Base-by-base conservation (phyloP, 2,329 filamentous ascomycete genomes). In the Mycosphaerella sp. region DNA sequence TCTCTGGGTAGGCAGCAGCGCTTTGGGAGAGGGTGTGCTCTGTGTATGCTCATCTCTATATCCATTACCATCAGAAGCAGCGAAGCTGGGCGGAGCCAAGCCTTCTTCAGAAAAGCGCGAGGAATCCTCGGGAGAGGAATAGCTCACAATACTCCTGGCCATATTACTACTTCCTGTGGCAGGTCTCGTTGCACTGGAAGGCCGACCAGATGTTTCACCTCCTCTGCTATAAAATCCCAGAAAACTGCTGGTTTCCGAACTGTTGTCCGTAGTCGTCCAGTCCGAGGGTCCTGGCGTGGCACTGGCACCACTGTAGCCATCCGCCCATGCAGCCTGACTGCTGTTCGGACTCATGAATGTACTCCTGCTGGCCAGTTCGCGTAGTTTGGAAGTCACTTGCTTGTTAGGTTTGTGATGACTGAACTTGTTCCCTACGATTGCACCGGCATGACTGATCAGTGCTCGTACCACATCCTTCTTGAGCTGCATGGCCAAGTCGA, bases 341-440 rank as follows among this genome's bases (percentile, higher is more conserved):
- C 58, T 46, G 26, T 54, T 57, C 6, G 62, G 53, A 26, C 61
- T 59, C 41, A 84, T 73, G 39, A 92, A 76, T 17, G 86, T 83
- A 36, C 84, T 86, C 64, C 82, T 87, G 55, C 82, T 91, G n/a
- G 88, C 89, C 54, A 95, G 77, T 69, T 96, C 90, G 41, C 91
- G 83, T 34, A 95, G 78, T 58, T 86, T 84, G 66, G 79, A 86
- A 66, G 89, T 84, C 67, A 93, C 87, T 55, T 87, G 84, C 49
- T 84, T 87, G 59, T 77, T 88, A 1, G 92, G 91, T 3, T 90
- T 83, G 67, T 95, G 89, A 66, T 89, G 88, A 48, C 85, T 89
- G 72, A 98, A 88, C 69, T 98, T 98, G 78, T 98, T 98, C 51
- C 92, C 89, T 47, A 98, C 89, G 62, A 98, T 96, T 54, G 93